These are phyloP conservation scores for Guadua angustifolia DNA, from an alignment of 176 grass and related monocot species.

Conservation along the genomic window DNA sequence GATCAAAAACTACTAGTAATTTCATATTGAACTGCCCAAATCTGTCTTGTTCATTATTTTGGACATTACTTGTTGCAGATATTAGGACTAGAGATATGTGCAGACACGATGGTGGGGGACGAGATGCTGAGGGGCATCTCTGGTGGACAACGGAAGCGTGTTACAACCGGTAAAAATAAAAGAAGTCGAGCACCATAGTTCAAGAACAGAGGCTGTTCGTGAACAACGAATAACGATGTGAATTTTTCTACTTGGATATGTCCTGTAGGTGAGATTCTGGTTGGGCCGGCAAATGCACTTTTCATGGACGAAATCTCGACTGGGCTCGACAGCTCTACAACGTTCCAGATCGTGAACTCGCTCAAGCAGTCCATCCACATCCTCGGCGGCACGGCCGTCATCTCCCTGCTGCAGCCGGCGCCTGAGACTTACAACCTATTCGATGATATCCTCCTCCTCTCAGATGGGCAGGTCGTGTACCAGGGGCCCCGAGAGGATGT, in stretches of 20 bases:
- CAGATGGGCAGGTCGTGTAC: conserved; percentile 10
- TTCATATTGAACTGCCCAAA: not conserved
- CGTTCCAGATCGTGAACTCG: conserved; percentile 28
- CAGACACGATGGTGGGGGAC: conserved; percentile 91
- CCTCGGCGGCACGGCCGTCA: not conserved
- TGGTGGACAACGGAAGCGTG: conserved; percentile 85
- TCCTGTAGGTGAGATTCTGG: conserved; percentile 29
- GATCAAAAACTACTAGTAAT: not conserved
- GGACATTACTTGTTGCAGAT: conserved; percentile 46
- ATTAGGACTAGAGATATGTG: conserved; percentile 81
- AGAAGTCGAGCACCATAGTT: too few species aligned
- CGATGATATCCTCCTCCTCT: conserved; percentile 26
- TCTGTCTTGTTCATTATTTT: conserved; percentile 24
- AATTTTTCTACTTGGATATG: too few species aligned
- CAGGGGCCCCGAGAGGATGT: conserved; percentile 12
- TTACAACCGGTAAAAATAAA: conserved; percentile 71
- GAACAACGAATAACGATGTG: too few species aligned
- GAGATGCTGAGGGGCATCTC: conserved; percentile 92
- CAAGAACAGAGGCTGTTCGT: too few species aligned
- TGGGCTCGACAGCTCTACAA: conserved; percentile 14
- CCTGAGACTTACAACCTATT: conserved; percentile 18
- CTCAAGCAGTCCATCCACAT: conserved; percentile 26
- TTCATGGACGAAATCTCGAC: conserved; percentile 39
- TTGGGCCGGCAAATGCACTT: not conserved
- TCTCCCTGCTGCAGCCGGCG: conserved; percentile 28